A percentile compares a stretch with the other conserved stretches of the same genome.
Evolutionary conservation across 2,329 filamentous ascomycete species (phyloP).

Genomic region (Ophiostoma angusticollis): DNA sequence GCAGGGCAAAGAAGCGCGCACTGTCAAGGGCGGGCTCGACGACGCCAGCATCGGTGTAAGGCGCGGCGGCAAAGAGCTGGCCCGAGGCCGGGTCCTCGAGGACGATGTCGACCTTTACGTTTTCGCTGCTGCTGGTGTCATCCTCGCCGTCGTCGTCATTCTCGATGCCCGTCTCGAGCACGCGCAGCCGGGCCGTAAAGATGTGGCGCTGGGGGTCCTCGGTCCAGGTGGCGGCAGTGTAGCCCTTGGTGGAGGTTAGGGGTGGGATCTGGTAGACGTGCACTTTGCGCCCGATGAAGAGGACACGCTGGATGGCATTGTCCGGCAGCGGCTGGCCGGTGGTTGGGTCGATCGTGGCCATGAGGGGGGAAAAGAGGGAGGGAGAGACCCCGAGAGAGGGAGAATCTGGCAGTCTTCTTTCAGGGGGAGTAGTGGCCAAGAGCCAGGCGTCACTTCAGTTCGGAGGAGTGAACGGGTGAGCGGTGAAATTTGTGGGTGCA

Average conservation of each 20-base stretch:
- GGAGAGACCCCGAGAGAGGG: neutral
- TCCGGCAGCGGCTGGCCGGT: constrained; percentile 55
- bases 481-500: too few relatives aligned
- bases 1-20: constrained; percentile 71
- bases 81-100: constrained; percentile 64
- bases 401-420: neutral
- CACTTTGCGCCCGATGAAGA: constrained; percentile 61
- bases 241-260: constrained; percentile 62
- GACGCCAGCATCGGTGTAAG: constrained; percentile 51
- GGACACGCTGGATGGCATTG: constrained; percentile 72
- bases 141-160: constrained; percentile 26
- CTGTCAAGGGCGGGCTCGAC: constrained; percentile 73
- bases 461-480: too few relatives aligned
- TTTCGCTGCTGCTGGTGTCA: constrained; percentile 26
- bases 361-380: constrained; percentile 18
- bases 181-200: constrained; percentile 70
- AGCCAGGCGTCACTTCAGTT: too few relatives aligned
- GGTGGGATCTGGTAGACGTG: constrained; percentile 85
- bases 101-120: constrained; percentile 60
- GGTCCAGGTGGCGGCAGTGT: constrained; percentile 69
- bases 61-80: constrained; percentile 71
- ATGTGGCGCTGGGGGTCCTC: constrained; percentile 58
- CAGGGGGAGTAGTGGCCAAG: too few relatives aligned
- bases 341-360: constrained; percentile 57
- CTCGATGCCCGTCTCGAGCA: constrained; percentile 59